Percentiles rank a stretch among this genome's conserved stretches.
phyloP scores from a whole-genome alignment of 495 filamentous ascomycete species.

The Amorphotheca resinae region DNA sequence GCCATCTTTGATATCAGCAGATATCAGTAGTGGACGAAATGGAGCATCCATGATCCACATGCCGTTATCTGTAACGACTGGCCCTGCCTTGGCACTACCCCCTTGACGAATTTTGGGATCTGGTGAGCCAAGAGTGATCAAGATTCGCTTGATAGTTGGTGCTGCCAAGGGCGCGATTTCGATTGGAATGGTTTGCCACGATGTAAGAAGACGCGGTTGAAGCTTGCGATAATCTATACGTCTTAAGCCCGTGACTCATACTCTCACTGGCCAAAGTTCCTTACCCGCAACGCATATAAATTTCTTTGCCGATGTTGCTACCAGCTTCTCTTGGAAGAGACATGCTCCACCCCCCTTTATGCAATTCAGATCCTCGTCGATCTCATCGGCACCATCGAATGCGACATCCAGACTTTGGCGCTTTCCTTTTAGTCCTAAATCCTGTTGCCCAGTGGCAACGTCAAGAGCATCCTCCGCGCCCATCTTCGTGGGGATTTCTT shows the following conservation, averaged over 20 bases:
- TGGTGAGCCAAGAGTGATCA: conserved; percentile 56
- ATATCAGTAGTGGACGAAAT: conserved; percentile 57
- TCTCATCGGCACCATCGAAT: conserved; percentile 95
- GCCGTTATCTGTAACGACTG: conserved; percentile 83
- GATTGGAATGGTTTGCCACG: conserved; percentile 74
- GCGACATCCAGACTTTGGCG: conserved; percentile 55
- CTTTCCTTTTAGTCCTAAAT: conserved; percentile 20
- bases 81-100: conserved; percentile 57
- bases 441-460: conserved; percentile 20
- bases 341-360: conserved; percentile 97
- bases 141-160: conserved; percentile 51
- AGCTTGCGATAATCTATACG: conserved; percentile 75
- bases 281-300: conserved; percentile 88
- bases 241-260: background rate
- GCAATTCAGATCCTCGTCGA: conserved; percentile 87
- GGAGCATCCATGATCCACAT: conserved; percentile 91
- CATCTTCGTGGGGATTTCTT: conserved; percentile 15
- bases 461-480: conserved; percentile 10
- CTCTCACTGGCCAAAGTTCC: conserved; percentile 8
- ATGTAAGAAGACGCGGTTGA: conserved; percentile 58
- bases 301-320: conserved; percentile 70
- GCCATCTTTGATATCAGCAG: conserved; percentile 37
- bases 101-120: conserved; percentile 58
- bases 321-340: conserved; percentile 95
- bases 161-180: conserved; percentile 82